Evolutionary conservation across 148 eudicot species (phyloP), one percentile per base, ranked within the genome.

Genomic region (Linanthus parryae): DNA sequence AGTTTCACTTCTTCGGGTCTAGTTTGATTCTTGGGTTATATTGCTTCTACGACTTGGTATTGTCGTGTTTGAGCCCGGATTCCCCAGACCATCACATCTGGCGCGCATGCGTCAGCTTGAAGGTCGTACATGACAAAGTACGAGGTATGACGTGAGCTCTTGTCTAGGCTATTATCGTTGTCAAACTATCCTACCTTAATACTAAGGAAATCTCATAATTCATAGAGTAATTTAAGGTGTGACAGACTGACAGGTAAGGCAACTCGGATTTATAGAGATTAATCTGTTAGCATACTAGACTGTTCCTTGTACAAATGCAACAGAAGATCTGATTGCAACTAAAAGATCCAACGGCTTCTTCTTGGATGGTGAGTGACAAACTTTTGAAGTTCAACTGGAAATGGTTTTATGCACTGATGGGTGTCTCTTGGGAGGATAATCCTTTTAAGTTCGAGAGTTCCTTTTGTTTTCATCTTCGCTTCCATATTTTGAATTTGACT

Each of bases 361-460:
- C 14, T 58, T 25, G 70, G 70, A 36, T 66, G 70, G 70, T 66
- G 18, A 52, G 59, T 45, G n/a, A n/a, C n/a, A n/a, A n/a, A n/a
- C n/a, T n/a, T n/a, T n/a, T n/a, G n/a, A n/a, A n/a, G n/a, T n/a
- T n/a, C n/a, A n/a, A n/a, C n/a, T n/a, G n/a, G n/a, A n/a, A 4
- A 3, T 17, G 15, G 15, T 38, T 3, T 17, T 38, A 11, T n/a
- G n/a, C n/a, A n/a, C n/a, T n/a, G n/a, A n/a, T n/a, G n/a, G n/a
- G n/a, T n/a, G n/a, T n/a, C n/a, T n/a, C n/a, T n/a, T n/a, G n/a
- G n/a, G n/a, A n/a, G n/a, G n/a, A n/a, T n/a, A n/a, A n/a, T n/a
- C n/a, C n/a, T n/a, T n/a, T n/a, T n/a, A 38, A 17, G 16, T 12
- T 38, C 14, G 13, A 38, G 16, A 11, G 42, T 11, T 3, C 12